Evolutionary conservation across 1,284 basidiomycete genomes (phyloP).

Genomic region (Mycosarcoma mackinlayi): DNA sequence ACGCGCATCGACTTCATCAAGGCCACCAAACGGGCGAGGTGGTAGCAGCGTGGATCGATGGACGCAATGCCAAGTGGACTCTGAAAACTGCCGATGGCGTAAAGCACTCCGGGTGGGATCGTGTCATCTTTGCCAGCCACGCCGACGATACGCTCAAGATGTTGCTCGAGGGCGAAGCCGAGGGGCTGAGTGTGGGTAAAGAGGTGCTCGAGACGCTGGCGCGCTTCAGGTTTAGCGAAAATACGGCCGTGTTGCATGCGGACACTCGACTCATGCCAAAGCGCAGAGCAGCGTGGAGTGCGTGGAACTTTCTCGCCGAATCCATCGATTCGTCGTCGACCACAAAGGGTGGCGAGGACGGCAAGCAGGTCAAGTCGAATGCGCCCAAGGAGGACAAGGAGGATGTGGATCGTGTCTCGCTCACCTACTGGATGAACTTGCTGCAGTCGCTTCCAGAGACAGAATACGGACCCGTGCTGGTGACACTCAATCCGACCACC

Average conservation of each 20-base stretch:
- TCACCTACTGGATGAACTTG: constrained; percentile 80
- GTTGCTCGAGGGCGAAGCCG: constrained; percentile 67
- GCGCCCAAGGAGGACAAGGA: not conserved
- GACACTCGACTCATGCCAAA: constrained; percentile 67
- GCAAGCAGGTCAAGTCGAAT: constrained; percentile 5
- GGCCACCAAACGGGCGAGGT: constrained; percentile 23
- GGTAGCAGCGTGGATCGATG: constrained; percentile 23
- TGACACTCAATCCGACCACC: constrained; percentile 76
- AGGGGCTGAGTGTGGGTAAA: constrained; percentile 74
- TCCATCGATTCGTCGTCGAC: constrained; percentile 11
- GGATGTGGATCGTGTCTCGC: constrained; percentile 53
- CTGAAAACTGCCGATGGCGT: constrained; percentile 70
- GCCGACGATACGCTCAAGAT: constrained; percentile 77
- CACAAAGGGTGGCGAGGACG: constrained; percentile 10
- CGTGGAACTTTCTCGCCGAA: constrained; percentile 63
- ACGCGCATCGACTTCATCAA: constrained; percentile 24
- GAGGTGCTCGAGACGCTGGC: constrained; percentile 71
- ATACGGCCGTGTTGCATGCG: constrained; percentile 78
- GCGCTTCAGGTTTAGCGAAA: constrained; percentile 74
- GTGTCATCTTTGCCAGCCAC: constrained; percentile 82
- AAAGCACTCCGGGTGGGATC: constrained; percentile 70
- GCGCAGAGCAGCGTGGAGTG: constrained; percentile 47
- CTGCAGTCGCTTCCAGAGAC: constrained; percentile 77
- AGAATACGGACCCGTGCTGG: constrained; percentile 77
- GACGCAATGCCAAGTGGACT: constrained; percentile 27